A percentile compares a stretch with the other conserved stretches of the same genome.
Evolutionary conservation across 768 basidiomycete species (phyloP).

Genomic region (Lepiota brunneoincarnata): DNA sequence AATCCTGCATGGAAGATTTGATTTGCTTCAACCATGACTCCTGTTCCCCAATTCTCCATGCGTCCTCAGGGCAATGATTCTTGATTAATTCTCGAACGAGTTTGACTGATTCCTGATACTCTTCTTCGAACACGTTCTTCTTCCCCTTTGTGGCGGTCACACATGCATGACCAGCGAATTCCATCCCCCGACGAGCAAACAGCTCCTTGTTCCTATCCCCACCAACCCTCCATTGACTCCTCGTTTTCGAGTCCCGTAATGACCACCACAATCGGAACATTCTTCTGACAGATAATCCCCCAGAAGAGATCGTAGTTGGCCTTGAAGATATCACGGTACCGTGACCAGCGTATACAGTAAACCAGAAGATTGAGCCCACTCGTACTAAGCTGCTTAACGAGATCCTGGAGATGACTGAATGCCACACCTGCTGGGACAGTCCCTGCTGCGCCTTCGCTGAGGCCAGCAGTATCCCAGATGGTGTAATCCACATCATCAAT

Average conservation of each 20-base stretch:
- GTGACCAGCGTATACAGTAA: conserved; percentile 5
- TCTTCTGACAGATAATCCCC: conserved; percentile 29
- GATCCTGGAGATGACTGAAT: conserved; percentile 11
- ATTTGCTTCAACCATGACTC: too few species aligned
- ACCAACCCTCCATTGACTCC: conserved; percentile 30
- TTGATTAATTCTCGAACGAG: neutral
- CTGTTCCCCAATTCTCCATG: too few species aligned
- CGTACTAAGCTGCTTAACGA: neutral
- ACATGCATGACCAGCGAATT: conserved; percentile 26
- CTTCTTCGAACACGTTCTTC: conserved; percentile 7
- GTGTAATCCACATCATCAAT: conserved; percentile 22
- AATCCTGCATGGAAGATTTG: too few species aligned
- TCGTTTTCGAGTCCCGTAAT: conserved; percentile 36
- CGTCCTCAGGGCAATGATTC: neutral
- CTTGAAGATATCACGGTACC: conserved; percentile 14
- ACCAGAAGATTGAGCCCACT: conserved; percentile 5
- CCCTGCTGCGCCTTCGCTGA: conserved; percentile 31
- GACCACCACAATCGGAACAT: conserved; percentile 32
- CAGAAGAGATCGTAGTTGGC: conserved; percentile 35
- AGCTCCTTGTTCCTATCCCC: conserved; percentile 27
- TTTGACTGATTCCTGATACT: conserved; percentile 6
- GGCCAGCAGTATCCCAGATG: conserved; percentile 37
- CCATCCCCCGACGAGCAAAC: conserved; percentile 24
- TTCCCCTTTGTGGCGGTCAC: conserved; percentile 21
- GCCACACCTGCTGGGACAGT: conserved; percentile 17